phyloP scores from a whole-genome alignment of 2,329 filamentous ascomycete genomes.

The Penicillium vulpinum region DNA sequence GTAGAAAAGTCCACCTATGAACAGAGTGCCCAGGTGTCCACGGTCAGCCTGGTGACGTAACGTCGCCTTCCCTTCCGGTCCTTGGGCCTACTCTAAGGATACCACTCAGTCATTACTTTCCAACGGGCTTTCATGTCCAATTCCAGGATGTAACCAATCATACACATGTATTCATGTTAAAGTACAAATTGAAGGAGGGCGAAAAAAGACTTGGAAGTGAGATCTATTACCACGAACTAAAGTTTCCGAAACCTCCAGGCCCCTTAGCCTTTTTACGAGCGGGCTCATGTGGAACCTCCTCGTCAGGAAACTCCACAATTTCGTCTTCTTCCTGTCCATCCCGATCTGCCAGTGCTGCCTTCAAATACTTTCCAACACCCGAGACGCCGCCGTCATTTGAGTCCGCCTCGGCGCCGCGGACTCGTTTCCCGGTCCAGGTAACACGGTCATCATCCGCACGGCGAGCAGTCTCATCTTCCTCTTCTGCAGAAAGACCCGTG shows the following conservation, averaged over 20 bases:
- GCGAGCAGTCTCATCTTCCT: constrained; percentile 28
- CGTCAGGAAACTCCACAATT: constrained; percentile 60
- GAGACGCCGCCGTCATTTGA: constrained; percentile 44
- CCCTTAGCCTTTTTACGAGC: constrained; percentile 76
- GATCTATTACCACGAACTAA: constrained; percentile 74
- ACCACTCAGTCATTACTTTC: too few relatives aligned
- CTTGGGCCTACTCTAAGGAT: too few relatives aligned
- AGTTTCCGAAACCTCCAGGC: constrained; percentile 82
- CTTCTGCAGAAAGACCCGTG: constrained; percentile 13
- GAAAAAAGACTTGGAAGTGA: not conserved
- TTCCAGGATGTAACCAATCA: not conserved
- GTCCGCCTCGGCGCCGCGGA: constrained; percentile 66
- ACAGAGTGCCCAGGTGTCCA: too few relatives aligned
- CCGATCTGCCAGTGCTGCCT: constrained; percentile 53
- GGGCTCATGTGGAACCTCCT: constrained; percentile 66
- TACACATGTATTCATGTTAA: not conserved
- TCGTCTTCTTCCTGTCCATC: constrained; percentile 53
- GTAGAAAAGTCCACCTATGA: too few relatives aligned
- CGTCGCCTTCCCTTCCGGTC: too few relatives aligned
- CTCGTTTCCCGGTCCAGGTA: constrained; percentile 94
- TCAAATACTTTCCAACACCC: constrained; percentile 80
- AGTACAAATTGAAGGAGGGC: not conserved
- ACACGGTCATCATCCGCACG: constrained; percentile 76
- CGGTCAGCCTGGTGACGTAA: too few relatives aligned
- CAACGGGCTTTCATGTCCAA: too few relatives aligned